Percentiles rank a stretch among this genome's conserved stretches.
Evolutionary conservation across 139 green algal species (phyloP).

Genomic region (Chlorella sp.): DNA sequence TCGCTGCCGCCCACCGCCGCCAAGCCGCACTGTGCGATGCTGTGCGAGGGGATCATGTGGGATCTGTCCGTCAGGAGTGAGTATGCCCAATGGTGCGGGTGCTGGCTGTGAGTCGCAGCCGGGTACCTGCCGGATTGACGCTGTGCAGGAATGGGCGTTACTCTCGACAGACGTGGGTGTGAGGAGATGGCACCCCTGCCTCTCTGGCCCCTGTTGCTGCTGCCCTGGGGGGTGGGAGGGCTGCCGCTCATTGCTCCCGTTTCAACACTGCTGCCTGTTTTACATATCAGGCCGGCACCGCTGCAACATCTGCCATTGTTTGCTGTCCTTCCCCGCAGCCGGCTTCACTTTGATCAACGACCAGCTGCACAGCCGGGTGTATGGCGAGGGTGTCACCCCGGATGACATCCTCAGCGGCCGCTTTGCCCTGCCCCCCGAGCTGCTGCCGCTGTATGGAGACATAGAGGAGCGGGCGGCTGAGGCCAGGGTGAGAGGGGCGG

Average conservation of each 20-base stretch:
- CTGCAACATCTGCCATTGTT: neutral
- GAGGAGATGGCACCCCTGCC: too few relatives aligned
- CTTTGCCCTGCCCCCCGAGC: constrained; percentile 40
- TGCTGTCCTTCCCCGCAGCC: neutral
- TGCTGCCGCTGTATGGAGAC: constrained; percentile 43
- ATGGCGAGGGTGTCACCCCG: constrained; percentile 30
- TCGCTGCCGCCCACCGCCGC: neutral
- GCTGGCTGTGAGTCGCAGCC: neutral
- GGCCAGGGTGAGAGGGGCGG: neutral
- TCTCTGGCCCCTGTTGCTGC: neutral
- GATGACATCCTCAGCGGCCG: constrained; percentile 48
- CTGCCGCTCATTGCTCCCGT: too few relatives aligned
- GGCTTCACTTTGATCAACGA: constrained; percentile 37
- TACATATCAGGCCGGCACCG: neutral
- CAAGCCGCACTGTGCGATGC: neutral
- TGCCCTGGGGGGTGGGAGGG: neutral
- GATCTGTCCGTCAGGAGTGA: constrained; percentile 19
- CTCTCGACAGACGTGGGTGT: too few relatives aligned
- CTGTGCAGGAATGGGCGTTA: too few relatives aligned
- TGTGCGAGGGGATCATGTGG: neutral
- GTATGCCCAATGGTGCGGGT: neutral
- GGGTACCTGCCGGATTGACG: too few relatives aligned
- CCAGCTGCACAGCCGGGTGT: constrained; percentile 36
- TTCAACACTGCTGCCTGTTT: too few relatives aligned
- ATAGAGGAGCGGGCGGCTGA: neutral